Base-by-base conservation (phyloP, 2,329 filamentous ascomycete species). In the Fusarium oligoseptatum region DNA sequence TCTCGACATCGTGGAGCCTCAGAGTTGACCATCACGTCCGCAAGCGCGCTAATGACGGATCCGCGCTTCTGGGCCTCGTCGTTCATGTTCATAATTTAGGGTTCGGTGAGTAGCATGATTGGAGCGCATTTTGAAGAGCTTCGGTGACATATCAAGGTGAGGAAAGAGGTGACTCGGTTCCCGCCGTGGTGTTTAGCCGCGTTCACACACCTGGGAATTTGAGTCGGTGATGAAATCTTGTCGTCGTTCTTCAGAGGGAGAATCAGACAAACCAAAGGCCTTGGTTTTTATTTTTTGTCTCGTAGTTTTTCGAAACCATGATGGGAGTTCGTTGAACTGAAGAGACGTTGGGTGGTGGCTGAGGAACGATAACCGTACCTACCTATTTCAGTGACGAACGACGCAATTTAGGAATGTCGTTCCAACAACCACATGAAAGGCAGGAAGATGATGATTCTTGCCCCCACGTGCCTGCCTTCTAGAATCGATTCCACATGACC, bases 41-140 rank as follows among this genome's bases (percentile, higher is more conserved):
- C 64, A 76, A 74, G 72, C 70, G 73, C 71, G 69, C 74, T 76
- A 78, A 76, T 71, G 60, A 72, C 73, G 75, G 77, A 73, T 72
- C 72, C 72, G 75, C 75, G 76, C 65, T 78, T 71, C 66, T 56
- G 29, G 50, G 56, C 32, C 60, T 68, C 58, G 41, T 43, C 48
- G 62, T 74, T 73, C 32, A 60, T 61, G 48, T 34, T 66, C n/a
- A 64, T 7, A 15, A 65, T 56, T 48, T 61, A 52, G 64, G 66
- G 22, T n/a, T 66, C 34, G 67, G 43, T 62, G 60, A 71, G 61
- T 36, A 50, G 22, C 55, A 34, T 74, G 71, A 74, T 74, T 74
- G 71, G 72, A 72, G 68, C 72, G 68, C 72, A 41, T 69, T 69
- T 66, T 48, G 45, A 50, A 55, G 62, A 43, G 37, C 37, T n/a